phyloP scores from a whole-genome alignment of 2,329 filamentous ascomycete species.

The Escovopsis sp. region DNA sequence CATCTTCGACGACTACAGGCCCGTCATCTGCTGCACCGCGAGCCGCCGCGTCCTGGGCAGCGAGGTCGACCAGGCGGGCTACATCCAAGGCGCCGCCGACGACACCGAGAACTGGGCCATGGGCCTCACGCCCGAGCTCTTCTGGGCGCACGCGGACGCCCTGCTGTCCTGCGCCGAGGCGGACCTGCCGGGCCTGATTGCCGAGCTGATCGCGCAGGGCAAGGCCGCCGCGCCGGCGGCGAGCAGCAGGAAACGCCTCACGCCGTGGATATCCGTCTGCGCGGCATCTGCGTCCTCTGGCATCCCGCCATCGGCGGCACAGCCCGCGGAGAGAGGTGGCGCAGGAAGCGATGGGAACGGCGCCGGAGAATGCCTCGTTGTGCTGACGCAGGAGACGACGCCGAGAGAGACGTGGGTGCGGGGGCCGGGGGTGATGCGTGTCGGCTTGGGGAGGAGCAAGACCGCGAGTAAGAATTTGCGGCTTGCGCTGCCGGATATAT shows the following conservation, averaged over 20 bases:
- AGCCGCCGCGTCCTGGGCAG: conserved; percentile 55
- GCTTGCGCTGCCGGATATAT: conserved; percentile 47
- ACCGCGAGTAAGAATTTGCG: conserved; percentile 73
- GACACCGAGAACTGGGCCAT: conserved; percentile 88
- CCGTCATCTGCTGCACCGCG: conserved; percentile 73
- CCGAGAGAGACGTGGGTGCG: conserved; percentile 26
- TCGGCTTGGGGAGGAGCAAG: conserved; percentile 59
- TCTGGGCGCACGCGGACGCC: conserved; percentile 54
- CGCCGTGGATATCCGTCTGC: conserved; percentile 22
- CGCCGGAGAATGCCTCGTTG: conserved; percentile 22
- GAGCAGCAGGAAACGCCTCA: conserved; percentile 14
- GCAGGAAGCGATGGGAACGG: too few relatives aligned
- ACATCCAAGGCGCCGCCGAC: conserved; percentile 89
- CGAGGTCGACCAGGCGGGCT: conserved; percentile 47
- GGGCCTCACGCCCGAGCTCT: conserved; percentile 61
- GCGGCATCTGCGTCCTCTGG: conserved; percentile 13
- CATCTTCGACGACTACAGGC: conserved; percentile 45
- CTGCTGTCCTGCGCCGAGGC: conserved; percentile 52
- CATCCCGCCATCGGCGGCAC: conserved; percentile 1
- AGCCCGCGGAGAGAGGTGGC: too few relatives aligned
- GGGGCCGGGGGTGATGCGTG: conserved; percentile 28
- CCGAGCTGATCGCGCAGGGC: conserved; percentile 22
- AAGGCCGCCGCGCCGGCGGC: not conserved
- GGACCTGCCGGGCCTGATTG: conserved; percentile 39
- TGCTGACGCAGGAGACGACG: conserved; percentile 27